These are phyloP conservation scores for Gossypium rotundifolium DNA, from an alignment of 345 rosid species.

Conservation along the genomic window DNA sequence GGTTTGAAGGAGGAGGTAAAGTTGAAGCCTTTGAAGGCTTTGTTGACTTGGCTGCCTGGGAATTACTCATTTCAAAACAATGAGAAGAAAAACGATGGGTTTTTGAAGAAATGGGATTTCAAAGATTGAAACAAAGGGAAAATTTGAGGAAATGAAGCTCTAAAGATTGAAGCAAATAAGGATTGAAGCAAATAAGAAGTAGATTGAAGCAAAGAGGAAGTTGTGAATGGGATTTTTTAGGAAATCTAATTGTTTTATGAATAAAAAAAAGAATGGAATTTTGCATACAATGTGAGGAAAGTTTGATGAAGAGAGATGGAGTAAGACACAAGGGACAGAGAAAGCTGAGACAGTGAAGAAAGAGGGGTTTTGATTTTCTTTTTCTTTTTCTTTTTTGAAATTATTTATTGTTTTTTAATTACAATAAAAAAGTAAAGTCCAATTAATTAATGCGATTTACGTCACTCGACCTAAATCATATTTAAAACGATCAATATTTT, in stretches of 20 bases:
- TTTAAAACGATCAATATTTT: no score
- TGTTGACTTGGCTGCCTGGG: conserved; percentile 40
- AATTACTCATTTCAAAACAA: conserved; percentile 32
- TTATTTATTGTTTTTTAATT: no score
- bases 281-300: conserved; percentile 12
- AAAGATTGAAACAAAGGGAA: neutral
- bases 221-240: neutral
- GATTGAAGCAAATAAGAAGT: no score
- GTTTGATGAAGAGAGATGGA: neutral
- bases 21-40: conserved; percentile 33
- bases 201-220: no score
- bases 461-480: no score
- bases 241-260: neutral
- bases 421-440: no score
- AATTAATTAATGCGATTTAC: no score
- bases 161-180: no score
- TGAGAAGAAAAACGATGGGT: neutral
- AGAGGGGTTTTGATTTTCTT: neutral
- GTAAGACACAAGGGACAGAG: neutral
- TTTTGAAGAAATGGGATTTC: neutral
- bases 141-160: neutral
- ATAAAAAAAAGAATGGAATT: conserved; percentile 11
- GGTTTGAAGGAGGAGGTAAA: conserved; percentile 27
- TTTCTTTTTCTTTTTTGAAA: no score
- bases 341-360: neutral